Percentiles rank a stretch among this genome's conserved stretches.
Evolutionary conservation across 441 rosid species (phyloP).

Genomic region (Daphne laureola): DNA sequence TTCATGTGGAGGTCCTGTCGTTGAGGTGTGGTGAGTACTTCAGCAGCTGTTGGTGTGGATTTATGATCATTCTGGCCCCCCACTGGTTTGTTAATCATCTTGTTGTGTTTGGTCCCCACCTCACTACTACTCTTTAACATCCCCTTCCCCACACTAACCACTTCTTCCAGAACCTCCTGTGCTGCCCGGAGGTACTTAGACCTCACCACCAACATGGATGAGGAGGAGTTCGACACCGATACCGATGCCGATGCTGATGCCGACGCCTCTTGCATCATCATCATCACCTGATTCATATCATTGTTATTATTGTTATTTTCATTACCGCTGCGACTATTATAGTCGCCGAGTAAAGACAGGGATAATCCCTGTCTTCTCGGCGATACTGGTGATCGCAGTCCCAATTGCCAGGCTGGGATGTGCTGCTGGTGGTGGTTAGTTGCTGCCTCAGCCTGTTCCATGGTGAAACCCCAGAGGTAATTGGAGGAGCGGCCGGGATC

Average conservation of each 20-base stretch:
- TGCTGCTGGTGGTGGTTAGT: slow-evolving; percentile 8
- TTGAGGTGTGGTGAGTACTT: slow-evolving; percentile 35
- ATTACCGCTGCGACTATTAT: too few species aligned
- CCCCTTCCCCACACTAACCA: slow-evolving; percentile 36
- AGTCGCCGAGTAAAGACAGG: slow-evolving; percentile 29
- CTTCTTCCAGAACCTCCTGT: slow-evolving; percentile 68
- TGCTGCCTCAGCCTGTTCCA: slow-evolving; percentile 16
- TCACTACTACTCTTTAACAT: slow-evolving; percentile 15
- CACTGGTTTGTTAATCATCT: slow-evolving; percentile 17
- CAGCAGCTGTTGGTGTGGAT: neutral
- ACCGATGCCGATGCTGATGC: slow-evolving; percentile 33
- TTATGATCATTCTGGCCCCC: slow-evolving; percentile 11
- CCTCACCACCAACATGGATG: slow-evolving; percentile 25
- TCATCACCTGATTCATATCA: too few species aligned
- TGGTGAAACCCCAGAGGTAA: slow-evolving; percentile 26
- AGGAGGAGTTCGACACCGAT: slow-evolving; percentile 34
- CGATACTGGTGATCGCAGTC: slow-evolving; percentile 14
- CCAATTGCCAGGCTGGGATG: slow-evolving; percentile 13
- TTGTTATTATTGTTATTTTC: neutral
- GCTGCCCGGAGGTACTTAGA: slow-evolving; percentile 62
- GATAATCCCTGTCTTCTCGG: slow-evolving; percentile 37
- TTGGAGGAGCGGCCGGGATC: slow-evolving; percentile 18
- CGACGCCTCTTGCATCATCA: slow-evolving; percentile 12
- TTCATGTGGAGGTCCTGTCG: slow-evolving; percentile 53
- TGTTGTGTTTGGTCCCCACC: slow-evolving; percentile 22